Conservation (phyloP, 331 rosid genomes). For the Quercus phellos region DNA sequence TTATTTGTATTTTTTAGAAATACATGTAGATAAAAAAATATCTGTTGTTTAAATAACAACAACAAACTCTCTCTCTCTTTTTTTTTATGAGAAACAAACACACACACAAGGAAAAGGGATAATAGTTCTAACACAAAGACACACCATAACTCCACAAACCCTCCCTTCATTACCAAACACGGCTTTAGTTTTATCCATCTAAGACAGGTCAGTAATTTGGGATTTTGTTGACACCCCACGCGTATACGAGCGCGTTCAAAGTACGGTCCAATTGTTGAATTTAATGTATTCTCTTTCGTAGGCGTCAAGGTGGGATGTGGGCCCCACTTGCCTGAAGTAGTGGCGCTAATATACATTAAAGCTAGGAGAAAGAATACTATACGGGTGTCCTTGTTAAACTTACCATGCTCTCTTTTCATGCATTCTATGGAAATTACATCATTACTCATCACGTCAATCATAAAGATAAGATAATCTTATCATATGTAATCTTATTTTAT, state of each 20-base stretch:
- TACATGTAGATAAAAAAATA: fast-evolving
- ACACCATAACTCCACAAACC: too few species aligned
- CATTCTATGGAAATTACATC: neutral
- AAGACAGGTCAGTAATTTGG: neutral
- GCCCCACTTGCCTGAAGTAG: neutral
- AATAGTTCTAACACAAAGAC: too few species aligned
- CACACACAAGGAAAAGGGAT: too few species aligned
- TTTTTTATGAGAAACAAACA: too few species aligned
- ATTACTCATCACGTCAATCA: neutral
- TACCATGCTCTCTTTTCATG: neutral
- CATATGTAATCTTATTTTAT: too few species aligned
- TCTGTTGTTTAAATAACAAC: too few species aligned
- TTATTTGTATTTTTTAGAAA: too few species aligned
- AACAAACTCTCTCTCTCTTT: too few species aligned
- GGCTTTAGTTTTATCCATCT: neutral
- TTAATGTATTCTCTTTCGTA: neutral
- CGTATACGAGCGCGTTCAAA: neutral
- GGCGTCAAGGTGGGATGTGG: neutral
- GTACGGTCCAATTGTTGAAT: neutral
- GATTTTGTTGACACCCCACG: neutral
- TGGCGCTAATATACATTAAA: too few species aligned
- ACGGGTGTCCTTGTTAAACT: neutral
- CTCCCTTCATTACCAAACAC: too few species aligned
- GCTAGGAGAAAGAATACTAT: neutral
- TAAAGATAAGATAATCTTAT: too few species aligned